Conservation (phyloP, 2,329 filamentous ascomycete genomes). For the Berkeleyomyces basicola region DNA sequence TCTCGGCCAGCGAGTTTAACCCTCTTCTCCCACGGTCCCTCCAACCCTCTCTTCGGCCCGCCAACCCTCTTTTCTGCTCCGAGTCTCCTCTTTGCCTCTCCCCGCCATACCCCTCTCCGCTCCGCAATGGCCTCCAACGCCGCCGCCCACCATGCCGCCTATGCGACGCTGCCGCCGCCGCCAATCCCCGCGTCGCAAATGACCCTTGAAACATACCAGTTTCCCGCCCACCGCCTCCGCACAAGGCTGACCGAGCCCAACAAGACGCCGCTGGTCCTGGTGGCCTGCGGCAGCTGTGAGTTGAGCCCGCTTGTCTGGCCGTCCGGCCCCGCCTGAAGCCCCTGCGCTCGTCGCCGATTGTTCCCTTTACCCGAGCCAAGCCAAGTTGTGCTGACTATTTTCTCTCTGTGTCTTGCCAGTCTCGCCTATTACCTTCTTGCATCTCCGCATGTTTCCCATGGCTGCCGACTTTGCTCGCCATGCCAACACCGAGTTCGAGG, state of each 20-base stretch:
- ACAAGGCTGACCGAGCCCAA: constrained; percentile 31
- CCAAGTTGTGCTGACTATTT: not conserved
- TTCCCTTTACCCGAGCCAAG: not conserved
- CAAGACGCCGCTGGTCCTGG: constrained; percentile 47
- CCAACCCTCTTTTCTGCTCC: not conserved
- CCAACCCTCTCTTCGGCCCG: not conserved
- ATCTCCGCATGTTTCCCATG: constrained; percentile 80
- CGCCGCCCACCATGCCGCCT: constrained; percentile 3
- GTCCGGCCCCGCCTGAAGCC: not conserved
- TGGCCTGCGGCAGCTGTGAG: constrained; percentile 48
- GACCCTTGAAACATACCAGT: constrained; percentile 33
- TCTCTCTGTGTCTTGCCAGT: constrained; percentile 21
- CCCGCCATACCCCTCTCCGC: not conserved
- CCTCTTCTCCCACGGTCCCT: not conserved
- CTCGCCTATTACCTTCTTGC: constrained; percentile 58
- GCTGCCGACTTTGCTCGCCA: constrained; percentile 57
- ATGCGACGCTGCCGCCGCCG: constrained; percentile 2
- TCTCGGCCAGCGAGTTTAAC: not conserved
- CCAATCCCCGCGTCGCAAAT: constrained; percentile 17
- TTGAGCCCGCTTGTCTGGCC: not conserved
- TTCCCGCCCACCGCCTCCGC: constrained; percentile 43
- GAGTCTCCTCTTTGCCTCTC: not conserved
- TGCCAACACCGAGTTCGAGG: constrained; percentile 45
- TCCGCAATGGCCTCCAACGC: constrained; percentile 7
- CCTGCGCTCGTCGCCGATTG: not conserved